These are phyloP conservation scores for Coelastrella sp. DNA, from an alignment of 139 green algal species.

Conservation along the genomic window DNA sequence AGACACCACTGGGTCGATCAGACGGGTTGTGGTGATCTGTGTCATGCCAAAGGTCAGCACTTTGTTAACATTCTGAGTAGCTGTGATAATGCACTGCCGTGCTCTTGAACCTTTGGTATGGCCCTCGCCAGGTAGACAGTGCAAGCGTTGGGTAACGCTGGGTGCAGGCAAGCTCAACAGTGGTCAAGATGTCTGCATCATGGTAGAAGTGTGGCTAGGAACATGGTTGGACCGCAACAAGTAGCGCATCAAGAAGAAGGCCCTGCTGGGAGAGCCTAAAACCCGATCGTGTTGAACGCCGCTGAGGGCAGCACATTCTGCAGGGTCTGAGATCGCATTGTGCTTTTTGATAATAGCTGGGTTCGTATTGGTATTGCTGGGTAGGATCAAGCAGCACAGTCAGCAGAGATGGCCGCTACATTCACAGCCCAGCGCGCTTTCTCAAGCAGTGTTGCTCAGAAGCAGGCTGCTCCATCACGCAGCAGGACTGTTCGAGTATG, in stretches of 20 bases:
- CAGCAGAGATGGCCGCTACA: slow-evolving; percentile 18
- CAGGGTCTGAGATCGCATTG: too few relatives aligned
- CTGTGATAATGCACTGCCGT: too few relatives aligned
- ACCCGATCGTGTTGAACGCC: background rate
- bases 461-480: slow-evolving; percentile 7
- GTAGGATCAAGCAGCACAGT: background rate
- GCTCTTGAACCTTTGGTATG: too few relatives aligned
- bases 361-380: background rate
- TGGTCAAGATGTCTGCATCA: too few relatives aligned
- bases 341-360: background rate
- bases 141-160: too few relatives aligned
- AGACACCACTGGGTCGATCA: too few relatives aligned
- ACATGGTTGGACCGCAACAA: background rate
- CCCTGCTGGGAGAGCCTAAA: background rate
- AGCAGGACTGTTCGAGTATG: slow-evolving; percentile 33
- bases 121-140: too few relatives aligned
- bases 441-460: slow-evolving; percentile 17
- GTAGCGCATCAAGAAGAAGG: background rate
- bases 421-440: slow-evolving; percentile 27
- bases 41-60: too few relatives aligned
- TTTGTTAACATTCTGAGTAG: too few relatives aligned
- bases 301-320: background rate
- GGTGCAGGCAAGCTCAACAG: too few relatives aligned
- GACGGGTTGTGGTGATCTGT: too few relatives aligned
- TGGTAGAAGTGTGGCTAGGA: background rate